phyloP scores from a whole-genome alignment of 2,329 filamentous ascomycete genomes.

The Penicillium sp. region DNA sequence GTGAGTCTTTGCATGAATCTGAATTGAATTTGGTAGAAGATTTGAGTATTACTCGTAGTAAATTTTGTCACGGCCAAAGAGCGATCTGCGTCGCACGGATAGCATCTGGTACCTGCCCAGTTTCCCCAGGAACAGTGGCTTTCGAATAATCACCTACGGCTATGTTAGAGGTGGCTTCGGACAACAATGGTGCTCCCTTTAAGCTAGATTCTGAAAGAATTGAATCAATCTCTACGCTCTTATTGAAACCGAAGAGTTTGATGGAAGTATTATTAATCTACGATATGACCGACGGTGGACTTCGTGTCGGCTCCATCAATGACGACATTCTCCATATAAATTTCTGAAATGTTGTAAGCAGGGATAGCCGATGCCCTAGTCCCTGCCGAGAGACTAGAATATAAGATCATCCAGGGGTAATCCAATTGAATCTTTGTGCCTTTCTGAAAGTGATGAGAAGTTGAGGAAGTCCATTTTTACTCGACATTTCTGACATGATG shows the following conservation, averaged over 20 bases:
- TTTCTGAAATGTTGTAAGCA: constrained; percentile 11
- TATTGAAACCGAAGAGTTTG: neutral
- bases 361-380: constrained; percentile 27
- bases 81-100: neutral
- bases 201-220: neutral
- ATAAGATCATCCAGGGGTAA: constrained; percentile 15
- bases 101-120: neutral
- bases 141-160: neutral
- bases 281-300: neutral
- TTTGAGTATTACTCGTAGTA: neutral
- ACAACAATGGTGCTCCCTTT: neutral
- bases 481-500: neutral
- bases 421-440: neutral
- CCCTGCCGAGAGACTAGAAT: constrained; percentile 17
- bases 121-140: neutral
- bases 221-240: neutral
- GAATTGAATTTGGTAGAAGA: neutral
- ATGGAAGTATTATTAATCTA: neutral
- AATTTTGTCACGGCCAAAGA: neutral
- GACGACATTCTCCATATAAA: constrained; percentile 27
- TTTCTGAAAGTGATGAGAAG: neutral
- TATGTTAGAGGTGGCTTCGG: neutral
- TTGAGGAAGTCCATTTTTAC: neutral
- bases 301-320: constrained; percentile 16
- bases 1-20: neutral